Percentiles rank a stretch among this genome's conserved stretches.
These are phyloP conservation scores for Taphrina pruni DNA, from an alignment of 1,139 yeast species.

Conservation along the genomic window DNA sequence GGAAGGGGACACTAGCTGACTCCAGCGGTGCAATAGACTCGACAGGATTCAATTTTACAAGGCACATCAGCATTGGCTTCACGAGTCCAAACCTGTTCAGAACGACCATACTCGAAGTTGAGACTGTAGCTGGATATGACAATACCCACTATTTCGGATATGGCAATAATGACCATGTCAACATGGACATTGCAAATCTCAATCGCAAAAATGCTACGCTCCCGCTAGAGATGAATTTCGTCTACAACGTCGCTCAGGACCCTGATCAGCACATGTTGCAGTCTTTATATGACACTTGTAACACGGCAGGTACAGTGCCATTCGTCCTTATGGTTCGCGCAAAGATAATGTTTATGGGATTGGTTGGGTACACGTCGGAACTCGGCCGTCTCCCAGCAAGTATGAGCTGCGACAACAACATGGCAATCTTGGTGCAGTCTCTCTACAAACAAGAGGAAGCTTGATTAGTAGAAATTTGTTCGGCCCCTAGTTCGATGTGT, in stretches of 20 bases:
- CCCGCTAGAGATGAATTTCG: constrained; percentile 13
- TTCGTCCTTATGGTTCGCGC: constrained; percentile 17
- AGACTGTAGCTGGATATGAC: constrained; percentile 3
- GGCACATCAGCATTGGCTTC: constrained; percentile 23
- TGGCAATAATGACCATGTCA: neutral
- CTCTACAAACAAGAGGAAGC: neutral
- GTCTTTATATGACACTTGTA: constrained; percentile 1
- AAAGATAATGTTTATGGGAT: constrained; percentile 12
- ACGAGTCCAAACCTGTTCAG: constrained; percentile 18
- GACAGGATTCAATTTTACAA: constrained; percentile 28
- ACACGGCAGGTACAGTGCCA: neutral
- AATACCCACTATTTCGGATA: constrained; percentile 18
- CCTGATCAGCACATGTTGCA: constrained; percentile 9
- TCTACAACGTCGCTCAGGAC: constrained; percentile 1
- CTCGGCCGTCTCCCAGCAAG: constrained; percentile 5
- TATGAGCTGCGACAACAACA: constrained; percentile 18
- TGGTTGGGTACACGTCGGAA: neutral
- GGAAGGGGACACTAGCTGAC: constrained; percentile 19
- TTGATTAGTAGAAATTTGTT: too few relatives aligned
- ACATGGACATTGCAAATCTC: constrained; percentile 2
- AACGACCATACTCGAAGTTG: constrained; percentile 3
- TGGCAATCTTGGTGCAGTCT: constrained; percentile 11
- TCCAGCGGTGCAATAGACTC: constrained; percentile 6
- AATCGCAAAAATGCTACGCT: constrained; percentile 4
- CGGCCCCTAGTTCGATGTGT: too few relatives aligned